Evolutionary conservation across 768 basidiomycete species (phyloP), one percentile per base, ranked within the genome.

Genomic region (Boletus huronensis): DNA sequence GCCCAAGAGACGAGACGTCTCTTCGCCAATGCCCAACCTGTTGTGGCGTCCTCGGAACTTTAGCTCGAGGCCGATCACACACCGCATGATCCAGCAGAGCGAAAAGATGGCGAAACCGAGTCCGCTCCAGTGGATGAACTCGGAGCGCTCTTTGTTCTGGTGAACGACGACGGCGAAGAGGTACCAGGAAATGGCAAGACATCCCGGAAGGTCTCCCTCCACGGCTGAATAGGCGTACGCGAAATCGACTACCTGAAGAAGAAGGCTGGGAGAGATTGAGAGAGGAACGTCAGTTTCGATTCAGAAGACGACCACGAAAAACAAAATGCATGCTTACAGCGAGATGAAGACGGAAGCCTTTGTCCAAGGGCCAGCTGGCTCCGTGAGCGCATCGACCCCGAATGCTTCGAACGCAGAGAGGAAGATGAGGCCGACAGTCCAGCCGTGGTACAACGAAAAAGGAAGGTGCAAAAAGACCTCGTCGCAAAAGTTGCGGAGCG

Each of bases 401-500:
- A 85, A 85, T 2, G 83, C 81, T 55, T 82, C 80, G 58, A 85
- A 84, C 2, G 69, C 82, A 29, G 81, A 77, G 54, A 83, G 69
- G 60, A 84, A 64, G 59, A 83, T 69, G 60, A 80, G 75, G 38
- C 77, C 69, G 58, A 80, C 78, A 13, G 75, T 75, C 80, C 81
- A 82, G 48, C 84, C 84, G 60, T 86, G 84, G 68, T 80, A 88
- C 44, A 88, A 72, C 13, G 81, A 84, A 74, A 89, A 88, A 5
- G 87, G 87, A 11, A 87, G 78, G 64, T 87, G 85, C n/a, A 88
- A 72, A 48, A 86, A 85, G 55, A 84, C 63, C 60, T 86, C 84
- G 60, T 86, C 83, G 39, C 72, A 73, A 43, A 77, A 60, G 58
- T 70, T 75, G 61, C 80, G 74, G 50, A 79, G 69, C 21, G 73